Conservation (phyloP, 1,139 yeast genomes). For the Yamadazyma kanchanaburiensis region DNA sequence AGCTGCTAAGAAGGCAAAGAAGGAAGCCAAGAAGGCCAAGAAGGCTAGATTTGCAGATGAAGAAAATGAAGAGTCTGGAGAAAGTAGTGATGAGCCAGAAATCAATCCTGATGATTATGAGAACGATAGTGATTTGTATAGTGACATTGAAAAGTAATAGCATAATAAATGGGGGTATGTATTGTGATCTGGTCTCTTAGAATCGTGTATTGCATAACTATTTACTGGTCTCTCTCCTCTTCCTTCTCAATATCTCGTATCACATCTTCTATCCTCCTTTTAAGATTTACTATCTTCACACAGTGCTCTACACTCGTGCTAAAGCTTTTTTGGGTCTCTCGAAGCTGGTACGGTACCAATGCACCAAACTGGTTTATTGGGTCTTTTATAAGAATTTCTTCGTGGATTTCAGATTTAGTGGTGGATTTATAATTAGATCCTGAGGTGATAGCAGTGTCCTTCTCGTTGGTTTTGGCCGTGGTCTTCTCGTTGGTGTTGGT, state of each 20-base stretch:
- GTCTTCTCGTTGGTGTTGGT: neutral
- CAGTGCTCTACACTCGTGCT: conserved; percentile 22
- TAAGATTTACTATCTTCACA: conserved; percentile 26
- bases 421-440: neutral
- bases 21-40: conserved; percentile 70
- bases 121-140: conserved; percentile 47
- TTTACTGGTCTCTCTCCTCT: neutral
- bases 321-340: conserved; percentile 38
- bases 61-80: conserved; percentile 24
- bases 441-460: neutral
- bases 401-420: neutral
- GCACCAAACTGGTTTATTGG: conserved; percentile 53
- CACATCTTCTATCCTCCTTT: conserved; percentile 9
- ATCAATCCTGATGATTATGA: conserved; percentile 45
- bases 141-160: conserved; percentile 32
- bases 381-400: no score
- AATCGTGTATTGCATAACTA: no score
- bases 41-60: conserved; percentile 46
- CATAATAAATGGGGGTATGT: no score
- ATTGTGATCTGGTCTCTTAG: no score
- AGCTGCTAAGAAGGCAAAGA: conserved; percentile 68
- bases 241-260: conserved; percentile 1
- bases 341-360: conserved; percentile 41
- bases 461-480: no score
- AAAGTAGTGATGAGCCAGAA: conserved; percentile 15